phyloP scores from a whole-genome alignment of 2,329 filamentous ascomycete species.

The Dactylellina sp. region DNA sequence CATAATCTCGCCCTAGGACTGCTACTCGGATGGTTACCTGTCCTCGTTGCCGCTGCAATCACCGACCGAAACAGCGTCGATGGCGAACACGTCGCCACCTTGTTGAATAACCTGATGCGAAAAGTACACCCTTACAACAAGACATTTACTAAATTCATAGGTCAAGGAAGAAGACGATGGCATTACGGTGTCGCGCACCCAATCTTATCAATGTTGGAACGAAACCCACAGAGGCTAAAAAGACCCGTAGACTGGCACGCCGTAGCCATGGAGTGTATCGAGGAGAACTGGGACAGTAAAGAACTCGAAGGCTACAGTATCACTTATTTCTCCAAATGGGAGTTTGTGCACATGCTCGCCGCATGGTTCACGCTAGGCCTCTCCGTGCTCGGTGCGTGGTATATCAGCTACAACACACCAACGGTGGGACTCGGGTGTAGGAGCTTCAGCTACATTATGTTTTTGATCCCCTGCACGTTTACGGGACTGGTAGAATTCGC shows the following conservation, averaged over 20 bases:
- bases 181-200: slow-evolving; percentile 65
- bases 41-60: slow-evolving; percentile 65
- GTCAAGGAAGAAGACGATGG: slow-evolving; percentile 63
- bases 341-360: slow-evolving; percentile 65
- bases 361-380: slow-evolving; percentile 63
- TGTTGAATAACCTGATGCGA: slow-evolving; percentile 64
- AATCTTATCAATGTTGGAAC: slow-evolving; percentile 62
- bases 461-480: slow-evolving; percentile 61
- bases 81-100: slow-evolving; percentile 63
- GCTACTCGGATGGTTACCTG: slow-evolving; percentile 66
- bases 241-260: slow-evolving; percentile 42
- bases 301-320: slow-evolving; percentile 62
- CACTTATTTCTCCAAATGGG: slow-evolving; percentile 65
- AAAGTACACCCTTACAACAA: slow-evolving; percentile 58
- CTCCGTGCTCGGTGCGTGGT: slow-evolving; percentile 64
- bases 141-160: slow-evolving; percentile 64
- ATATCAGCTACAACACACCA: slow-evolving; percentile 65
- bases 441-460: slow-evolving; percentile 66
- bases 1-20: slow-evolving; percentile 66
- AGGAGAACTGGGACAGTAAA: slow-evolving; percentile 14
- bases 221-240: slow-evolving; percentile 16
- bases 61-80: slow-evolving; percentile 67
- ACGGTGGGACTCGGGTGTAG: slow-evolving; percentile 66
- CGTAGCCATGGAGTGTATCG: slow-evolving; percentile 21
- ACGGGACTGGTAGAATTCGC: slow-evolving; percentile 63